Evolutionary conservation across 768 basidiomycete genomes (phyloP), one percentile per base, ranked within the genome.

Genomic region (Tricholoma sp.): DNA sequence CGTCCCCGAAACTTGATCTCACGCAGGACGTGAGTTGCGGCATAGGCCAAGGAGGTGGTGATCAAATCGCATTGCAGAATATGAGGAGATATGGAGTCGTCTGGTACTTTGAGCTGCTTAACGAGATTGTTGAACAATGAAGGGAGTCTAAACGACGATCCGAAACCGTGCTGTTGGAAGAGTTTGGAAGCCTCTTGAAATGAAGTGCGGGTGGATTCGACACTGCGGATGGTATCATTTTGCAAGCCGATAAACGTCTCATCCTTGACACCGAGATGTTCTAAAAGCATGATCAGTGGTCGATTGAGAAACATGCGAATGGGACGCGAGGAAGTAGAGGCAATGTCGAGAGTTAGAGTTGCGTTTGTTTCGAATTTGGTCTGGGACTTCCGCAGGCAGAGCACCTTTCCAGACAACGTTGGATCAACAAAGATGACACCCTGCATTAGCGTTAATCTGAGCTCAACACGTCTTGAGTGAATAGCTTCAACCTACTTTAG

Each of bases 1-100:
- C 76, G 76, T 2, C 74, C 81, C 11, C 76, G 73, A 57, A 76
- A 76, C 62, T 82, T 83, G 63, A 83, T 69, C 50, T 78, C 76
- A 6, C 82, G 73, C 31, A 84, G 66, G 9, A 78, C 70, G 58
- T 81, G 77, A 6, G 74, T 77, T 39, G 72, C 71, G 1, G 70
- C 72, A 53, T 69, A 78, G 31, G 69, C 65, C 51, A 82, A 42
- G 9, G 69, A 48, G 0, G 70, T 72, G 36, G 63, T 59, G 20
- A 81, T 66, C 45, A 82, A 60, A 20, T 71, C 69, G 52, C 76
- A 73, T 32, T 63, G 59, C 58, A 73, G 58, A 8, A 57, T 24
- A 31, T 55, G 39, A 32, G 56, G 50, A 20, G 58, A 59, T 20
- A 63, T 45, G n/a, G 69, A 59, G 7, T 70, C 66, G 29, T 54